phyloP scores from a whole-genome alignment of 1,139 yeast genomes.

The Blastobotrys serpentis region DNA sequence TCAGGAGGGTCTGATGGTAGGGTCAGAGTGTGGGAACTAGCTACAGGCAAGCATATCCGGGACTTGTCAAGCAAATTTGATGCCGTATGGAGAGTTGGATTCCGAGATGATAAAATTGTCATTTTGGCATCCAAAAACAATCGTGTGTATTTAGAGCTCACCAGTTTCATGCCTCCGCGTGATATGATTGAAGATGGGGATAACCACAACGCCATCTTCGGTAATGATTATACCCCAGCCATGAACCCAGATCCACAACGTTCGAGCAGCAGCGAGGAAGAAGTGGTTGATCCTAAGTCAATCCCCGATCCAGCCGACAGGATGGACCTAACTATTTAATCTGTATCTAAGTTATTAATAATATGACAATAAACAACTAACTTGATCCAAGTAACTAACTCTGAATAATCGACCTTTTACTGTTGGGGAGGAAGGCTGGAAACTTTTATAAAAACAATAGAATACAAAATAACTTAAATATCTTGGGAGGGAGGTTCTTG shows the following conservation, averaged over 20 bases:
- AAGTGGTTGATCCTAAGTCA: conserved; percentile 1
- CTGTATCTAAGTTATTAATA: too few relatives aligned
- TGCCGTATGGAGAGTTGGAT: conserved; percentile 46
- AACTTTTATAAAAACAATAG: background rate
- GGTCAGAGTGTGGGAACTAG: conserved; percentile 89
- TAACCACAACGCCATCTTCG: conserved; percentile 6
- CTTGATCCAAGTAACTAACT: too few relatives aligned
- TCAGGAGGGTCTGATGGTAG: conserved; percentile 88
- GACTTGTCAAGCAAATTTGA: conserved; percentile 40
- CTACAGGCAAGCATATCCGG: conserved; percentile 57
- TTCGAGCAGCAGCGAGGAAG: conserved; percentile 2
- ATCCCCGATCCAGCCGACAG: conserved; percentile 1
- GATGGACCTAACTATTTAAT: conserved; percentile 10
- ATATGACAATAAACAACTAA: too few relatives aligned
- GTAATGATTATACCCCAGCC: conserved; percentile 4
- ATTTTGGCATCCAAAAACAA: conserved; percentile 40
- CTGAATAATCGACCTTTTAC: too few relatives aligned
- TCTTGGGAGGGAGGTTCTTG: background rate
- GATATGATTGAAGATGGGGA: conserved; percentile 20
- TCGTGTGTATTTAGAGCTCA: conserved; percentile 41
- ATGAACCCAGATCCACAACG: background rate
- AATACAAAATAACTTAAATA: conserved; percentile 1
- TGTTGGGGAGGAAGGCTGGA: too few relatives aligned
- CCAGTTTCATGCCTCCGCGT: conserved; percentile 36
- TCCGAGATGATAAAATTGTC: conserved; percentile 43